Evolutionary conservation across 345 rosid genomes (phyloP).

Genomic region (Salix brachista): DNA sequence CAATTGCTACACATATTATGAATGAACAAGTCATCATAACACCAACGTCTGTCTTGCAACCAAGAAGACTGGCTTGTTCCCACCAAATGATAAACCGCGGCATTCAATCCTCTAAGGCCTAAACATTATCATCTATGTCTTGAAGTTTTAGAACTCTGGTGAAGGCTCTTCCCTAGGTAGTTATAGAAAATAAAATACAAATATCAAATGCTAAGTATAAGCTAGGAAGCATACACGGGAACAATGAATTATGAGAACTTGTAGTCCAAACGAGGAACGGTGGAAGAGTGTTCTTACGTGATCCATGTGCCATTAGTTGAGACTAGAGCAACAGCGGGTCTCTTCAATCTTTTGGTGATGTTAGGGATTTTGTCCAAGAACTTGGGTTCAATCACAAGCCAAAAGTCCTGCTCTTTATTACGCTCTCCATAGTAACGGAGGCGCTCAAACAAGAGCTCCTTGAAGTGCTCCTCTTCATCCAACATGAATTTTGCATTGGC

Average conservation of each 20-base stretch:
- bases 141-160: not conserved
- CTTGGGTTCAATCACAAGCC: constrained; percentile 93
- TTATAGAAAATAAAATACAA: not conserved
- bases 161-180: not conserved
- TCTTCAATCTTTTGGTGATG: constrained; percentile 63
- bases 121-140: not conserved
- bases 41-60: not conserved
- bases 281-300: constrained; percentile 50
- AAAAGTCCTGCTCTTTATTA: constrained; percentile 61
- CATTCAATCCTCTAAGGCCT: not conserved
- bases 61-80: not conserved
- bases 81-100: not conserved
- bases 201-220: not conserved
- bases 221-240: not conserved
- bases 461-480: constrained; percentile 95
- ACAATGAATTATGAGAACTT: not conserved
- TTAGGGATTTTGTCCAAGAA: constrained; percentile 83
- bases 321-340: constrained; percentile 96
- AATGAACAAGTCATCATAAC: not conserved
- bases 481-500: constrained; percentile 96
- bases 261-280: no score
- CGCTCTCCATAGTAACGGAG: constrained; percentile 68
- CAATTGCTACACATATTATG: no score
- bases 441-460: constrained; percentile 78
- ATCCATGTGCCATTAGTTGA: constrained; percentile 93